Evolutionary conservation across 805 yeast species (phyloP).

Genomic region (Grigorovia yakushimaensis): DNA sequence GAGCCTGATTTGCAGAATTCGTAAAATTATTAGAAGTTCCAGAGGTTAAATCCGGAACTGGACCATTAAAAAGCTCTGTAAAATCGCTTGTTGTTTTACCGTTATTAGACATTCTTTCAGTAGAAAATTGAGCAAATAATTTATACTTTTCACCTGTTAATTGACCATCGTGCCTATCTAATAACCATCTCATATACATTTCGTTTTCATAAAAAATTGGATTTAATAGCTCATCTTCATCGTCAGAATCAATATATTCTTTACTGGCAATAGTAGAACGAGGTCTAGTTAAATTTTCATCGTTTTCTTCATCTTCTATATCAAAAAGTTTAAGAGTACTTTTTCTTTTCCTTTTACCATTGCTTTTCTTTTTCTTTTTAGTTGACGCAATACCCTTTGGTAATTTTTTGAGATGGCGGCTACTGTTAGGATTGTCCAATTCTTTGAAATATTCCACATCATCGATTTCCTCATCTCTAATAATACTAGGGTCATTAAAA

Average conservation of each 20-base stretch:
- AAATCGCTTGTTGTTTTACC: slow-evolving; percentile 16
- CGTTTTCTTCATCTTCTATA: slow-evolving; percentile 5
- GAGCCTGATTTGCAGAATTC: slow-evolving; percentile 12
- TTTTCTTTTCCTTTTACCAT: neutral
- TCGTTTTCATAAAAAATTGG: slow-evolving; percentile 29
- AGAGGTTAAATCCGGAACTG: slow-evolving; percentile 12
- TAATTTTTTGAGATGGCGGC: neutral
- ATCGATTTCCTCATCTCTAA: slow-evolving; percentile 10
- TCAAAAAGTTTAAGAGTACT: slow-evolving; percentile 11
- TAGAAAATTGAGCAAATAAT: slow-evolving; percentile 19
- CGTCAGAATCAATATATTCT: slow-evolving; percentile 28
- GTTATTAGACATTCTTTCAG: slow-evolving; percentile 20
- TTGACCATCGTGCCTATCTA: slow-evolving; percentile 21
- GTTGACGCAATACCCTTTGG: slow-evolving; percentile 19
- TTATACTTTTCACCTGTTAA: slow-evolving; percentile 16
- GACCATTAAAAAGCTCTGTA: slow-evolving; percentile 23
- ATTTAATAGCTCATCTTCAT: slow-evolving; percentile 14
- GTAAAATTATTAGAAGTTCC: neutral
- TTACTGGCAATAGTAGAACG: slow-evolving; percentile 16
- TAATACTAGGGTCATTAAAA: slow-evolving; percentile 14
- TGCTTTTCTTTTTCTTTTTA: slow-evolving; percentile 4
- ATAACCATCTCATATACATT: slow-evolving; percentile 25
- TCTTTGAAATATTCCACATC: slow-evolving; percentile 24
- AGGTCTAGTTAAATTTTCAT: neutral
- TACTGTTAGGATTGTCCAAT: slow-evolving; percentile 5